phyloP scores from a whole-genome alignment of 2,329 filamentous ascomycete species.

The Metarhizium album region DNA sequence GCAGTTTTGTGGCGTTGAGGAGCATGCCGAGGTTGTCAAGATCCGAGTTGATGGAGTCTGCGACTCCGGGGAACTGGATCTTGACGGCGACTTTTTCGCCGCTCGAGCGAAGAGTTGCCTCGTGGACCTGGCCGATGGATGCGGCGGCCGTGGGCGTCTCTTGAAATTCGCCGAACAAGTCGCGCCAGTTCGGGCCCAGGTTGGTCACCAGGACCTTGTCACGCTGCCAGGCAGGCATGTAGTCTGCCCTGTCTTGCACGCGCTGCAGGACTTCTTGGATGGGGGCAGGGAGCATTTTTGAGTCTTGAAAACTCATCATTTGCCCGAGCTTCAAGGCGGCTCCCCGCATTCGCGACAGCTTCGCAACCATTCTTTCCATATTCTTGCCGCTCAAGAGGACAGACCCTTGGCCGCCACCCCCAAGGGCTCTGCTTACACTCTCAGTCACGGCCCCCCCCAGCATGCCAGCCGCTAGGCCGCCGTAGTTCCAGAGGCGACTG shows the following conservation, averaged over 20 bases:
- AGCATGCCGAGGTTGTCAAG: slow-evolving; percentile 87
- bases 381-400: slow-evolving; percentile 81
- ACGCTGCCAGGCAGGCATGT: slow-evolving; percentile 92
- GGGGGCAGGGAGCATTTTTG: slow-evolving; percentile 80
- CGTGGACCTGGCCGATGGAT: slow-evolving; percentile 94
- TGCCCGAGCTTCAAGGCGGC: slow-evolving; percentile 95
- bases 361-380: slow-evolving; percentile 85
- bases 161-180: slow-evolving; percentile 74
- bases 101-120: slow-evolving; percentile 65
- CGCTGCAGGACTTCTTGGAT: slow-evolving; percentile 87
- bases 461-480: slow-evolving; percentile 89
- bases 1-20: slow-evolving; percentile 76
- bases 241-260: slow-evolving; percentile 92
- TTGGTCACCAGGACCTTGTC: slow-evolving; percentile 72
- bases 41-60: slow-evolving; percentile 92
- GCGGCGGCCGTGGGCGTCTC: slow-evolving; percentile 90
- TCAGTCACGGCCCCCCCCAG: slow-evolving; percentile 85
- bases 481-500: slow-evolving; percentile 87
- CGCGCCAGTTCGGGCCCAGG: slow-evolving; percentile 73
- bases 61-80: slow-evolving; percentile 93
- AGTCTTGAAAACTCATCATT: slow-evolving; percentile 97
- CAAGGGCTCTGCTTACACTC: slow-evolving; percentile 67
- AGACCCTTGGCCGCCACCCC: slow-evolving; percentile 57
- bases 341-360: slow-evolving; percentile 90
- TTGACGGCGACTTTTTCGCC: slow-evolving; percentile 81